A percentile compares a stretch with the other conserved stretches of the same genome.
phyloP scores from a whole-genome alignment of 768 basidiomycete species.

The Crepidotus variabilis region DNA sequence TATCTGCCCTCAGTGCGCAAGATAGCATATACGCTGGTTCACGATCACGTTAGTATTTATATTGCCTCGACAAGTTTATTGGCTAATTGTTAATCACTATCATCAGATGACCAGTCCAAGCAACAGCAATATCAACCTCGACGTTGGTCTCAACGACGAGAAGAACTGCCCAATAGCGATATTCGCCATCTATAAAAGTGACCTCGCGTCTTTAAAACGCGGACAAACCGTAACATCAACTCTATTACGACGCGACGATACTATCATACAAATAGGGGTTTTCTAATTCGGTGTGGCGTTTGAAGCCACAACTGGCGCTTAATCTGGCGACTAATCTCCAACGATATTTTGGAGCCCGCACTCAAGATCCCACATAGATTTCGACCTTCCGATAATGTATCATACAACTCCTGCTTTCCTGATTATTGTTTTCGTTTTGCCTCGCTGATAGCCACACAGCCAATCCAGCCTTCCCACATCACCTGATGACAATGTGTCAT shows the following conservation, averaged over 20 bases:
- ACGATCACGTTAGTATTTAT: too few relatives aligned
- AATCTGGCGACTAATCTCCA: background rate
- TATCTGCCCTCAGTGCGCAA: background rate
- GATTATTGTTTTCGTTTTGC: too few relatives aligned
- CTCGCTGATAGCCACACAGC: too few relatives aligned
- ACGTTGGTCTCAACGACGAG: too few relatives aligned
- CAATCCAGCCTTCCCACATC: too few relatives aligned
- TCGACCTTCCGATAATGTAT: background rate
- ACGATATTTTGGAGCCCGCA: background rate
- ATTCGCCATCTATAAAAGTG: background rate
- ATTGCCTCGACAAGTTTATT: too few relatives aligned
- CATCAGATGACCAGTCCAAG: too few relatives aligned
- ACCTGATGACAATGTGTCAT: too few relatives aligned
- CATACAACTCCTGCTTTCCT: background rate
- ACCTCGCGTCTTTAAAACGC: background rate
- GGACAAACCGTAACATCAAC: background rate
- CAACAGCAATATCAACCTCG: too few relatives aligned
- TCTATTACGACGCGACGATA: background rate
- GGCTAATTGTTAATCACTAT: too few relatives aligned
- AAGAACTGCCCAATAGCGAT: too few relatives aligned
- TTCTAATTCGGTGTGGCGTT: background rate
- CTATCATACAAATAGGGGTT: background rate
- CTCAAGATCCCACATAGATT: background rate
- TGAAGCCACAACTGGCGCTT: background rate
- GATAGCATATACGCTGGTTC: background rate